These are phyloP conservation scores for Parietaria judaica DNA, from an alignment of 306 rosid species.

Conservation along the genomic window DNA sequence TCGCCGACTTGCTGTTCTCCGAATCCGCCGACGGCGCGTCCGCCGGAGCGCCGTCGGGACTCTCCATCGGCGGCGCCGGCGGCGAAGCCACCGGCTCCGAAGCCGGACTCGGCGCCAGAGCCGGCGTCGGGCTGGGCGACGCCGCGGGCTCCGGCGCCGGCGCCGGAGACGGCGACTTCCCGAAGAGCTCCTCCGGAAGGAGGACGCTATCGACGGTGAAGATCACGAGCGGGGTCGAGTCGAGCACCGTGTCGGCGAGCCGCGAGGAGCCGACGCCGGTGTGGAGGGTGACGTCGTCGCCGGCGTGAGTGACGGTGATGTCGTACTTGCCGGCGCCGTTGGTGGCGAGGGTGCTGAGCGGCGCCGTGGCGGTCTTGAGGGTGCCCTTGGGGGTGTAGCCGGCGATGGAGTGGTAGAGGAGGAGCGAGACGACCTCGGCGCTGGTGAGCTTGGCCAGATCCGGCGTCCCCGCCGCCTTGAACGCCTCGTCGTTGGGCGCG, in stretches of 20 bases:
- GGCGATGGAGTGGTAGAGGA: conserved; percentile 56
- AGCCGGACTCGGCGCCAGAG: conserved; percentile 32
- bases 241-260: conserved; percentile 62
- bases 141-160: conserved; percentile 45
- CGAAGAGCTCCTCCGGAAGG: conserved; percentile 62
- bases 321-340: conserved; percentile 76
- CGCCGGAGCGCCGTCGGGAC: conserved; percentile 45
- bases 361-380: conserved; percentile 43
- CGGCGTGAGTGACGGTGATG: conserved; percentile 36
- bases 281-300: conserved; percentile 69
- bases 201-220: conserved; percentile 66
- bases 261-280: conserved; percentile 75
- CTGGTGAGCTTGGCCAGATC: conserved; percentile 78
- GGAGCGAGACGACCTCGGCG: conserved; percentile 64
- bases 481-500: conserved; percentile 85
- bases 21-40: conserved; percentile 44
- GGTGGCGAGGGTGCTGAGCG: conserved; percentile 57
- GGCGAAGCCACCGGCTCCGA: conserved; percentile 65
- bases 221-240: conserved; percentile 56
- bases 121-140: conserved; percentile 46
- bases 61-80: conserved; percentile 53
- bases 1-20: conserved; percentile 31
- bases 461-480: conserved; percentile 64
- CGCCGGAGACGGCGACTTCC: conserved; percentile 62
- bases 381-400: conserved; percentile 64